Percentiles rank a stretch among this genome's conserved stretches.
These are phyloP conservation scores for Botrytis cinerea DNA, from an alignment of 2,329 filamentous ascomycete species.

Conservation along the genomic window DNA sequence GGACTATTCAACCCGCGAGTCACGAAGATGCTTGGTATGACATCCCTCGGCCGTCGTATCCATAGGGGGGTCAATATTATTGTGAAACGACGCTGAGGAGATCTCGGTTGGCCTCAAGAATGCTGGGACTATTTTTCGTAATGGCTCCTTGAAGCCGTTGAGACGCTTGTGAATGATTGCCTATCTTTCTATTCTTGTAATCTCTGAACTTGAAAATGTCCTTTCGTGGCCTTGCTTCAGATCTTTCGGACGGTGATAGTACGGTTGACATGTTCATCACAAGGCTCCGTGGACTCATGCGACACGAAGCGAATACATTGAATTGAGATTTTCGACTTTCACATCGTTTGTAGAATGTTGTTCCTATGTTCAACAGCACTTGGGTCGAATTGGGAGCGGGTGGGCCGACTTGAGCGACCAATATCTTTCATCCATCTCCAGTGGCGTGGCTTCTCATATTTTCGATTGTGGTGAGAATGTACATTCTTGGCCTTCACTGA, in stretches of 20 bases:
- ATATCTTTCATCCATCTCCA: neutral
- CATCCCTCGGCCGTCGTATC: conserved; percentile 6
- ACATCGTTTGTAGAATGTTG: neutral
- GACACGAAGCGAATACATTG: conserved; percentile 6
- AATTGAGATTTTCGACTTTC: neutral
- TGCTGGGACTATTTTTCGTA: conserved; percentile 5
- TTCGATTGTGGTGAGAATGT: neutral
- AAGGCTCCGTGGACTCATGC: conserved; percentile 28
- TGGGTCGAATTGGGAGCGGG: conserved; percentile 1
- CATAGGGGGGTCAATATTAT: conserved; percentile 14
- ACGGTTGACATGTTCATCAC: conserved; percentile 32
- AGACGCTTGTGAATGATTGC: neutral
- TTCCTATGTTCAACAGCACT: conserved; percentile 5
- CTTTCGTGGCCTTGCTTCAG: conserved; percentile 16
- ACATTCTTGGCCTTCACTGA: neutral
- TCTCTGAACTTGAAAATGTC: neutral
- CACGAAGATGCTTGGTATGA: neutral
- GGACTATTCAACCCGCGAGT: conserved; percentile 15
- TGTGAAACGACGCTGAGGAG: conserved; percentile 37
- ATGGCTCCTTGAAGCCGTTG: conserved; percentile 9
- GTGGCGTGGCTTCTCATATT: neutral
- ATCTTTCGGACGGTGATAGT: conserved; percentile 9
- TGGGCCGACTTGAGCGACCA: neutral
- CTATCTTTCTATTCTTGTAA: neutral
- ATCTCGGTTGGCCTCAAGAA: conserved; percentile 34